Base-by-base conservation (phyloP, 257 asterid species). In the Ophiorrhiza pumila region DNA sequence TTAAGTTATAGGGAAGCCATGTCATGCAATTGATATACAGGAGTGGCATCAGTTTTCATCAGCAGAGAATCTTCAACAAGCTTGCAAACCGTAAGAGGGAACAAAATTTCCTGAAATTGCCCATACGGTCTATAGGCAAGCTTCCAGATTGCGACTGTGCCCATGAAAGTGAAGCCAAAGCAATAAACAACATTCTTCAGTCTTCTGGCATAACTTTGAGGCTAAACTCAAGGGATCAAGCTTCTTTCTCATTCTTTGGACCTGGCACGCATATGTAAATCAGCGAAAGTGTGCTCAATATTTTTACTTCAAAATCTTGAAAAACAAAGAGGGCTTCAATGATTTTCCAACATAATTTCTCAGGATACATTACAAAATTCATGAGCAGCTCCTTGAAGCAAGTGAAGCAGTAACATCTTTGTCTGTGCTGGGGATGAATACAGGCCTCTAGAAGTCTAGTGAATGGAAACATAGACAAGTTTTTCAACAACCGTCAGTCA, bases 191-290 rank as follows among this genome's bases (percentile, higher is more conserved):
- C 62, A 18, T 72, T 58, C 79, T 76, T 3, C 81, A 77, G 65
- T 76, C 78, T 20, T 31, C 41, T 7, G 78, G 73, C 81, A 76
- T 80, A 10, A 71, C 84, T 72, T 80, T 78, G 14, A 80, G 74
- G 71, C 84, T 76, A 35, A 80, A 80, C 80, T 80, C 84, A 46
- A 80, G 53, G 1, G 84, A 80, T 37, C 84, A 78, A 31, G 83
- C 83, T 56, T 76, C 84, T 72, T 80, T 80, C 78, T 80, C 84
- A 45, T 80, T 80, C 32, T 47, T 72, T 12, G 84, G 84, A 42
- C 84, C 84, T 2, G 84, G 81, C 12, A 78, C 80, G 2, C 17
- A 10, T 45, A 43, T 5, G 13, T 20, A 37, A 10, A 23, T 13
- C 29, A n/a, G 55, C 23, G 35, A 3, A 23, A 14, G 31, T 27